These are phyloP conservation scores for Aspergillus aculeatus DNA, from an alignment of 2,329 filamentous ascomycete genomes.

Conservation along the genomic window DNA sequence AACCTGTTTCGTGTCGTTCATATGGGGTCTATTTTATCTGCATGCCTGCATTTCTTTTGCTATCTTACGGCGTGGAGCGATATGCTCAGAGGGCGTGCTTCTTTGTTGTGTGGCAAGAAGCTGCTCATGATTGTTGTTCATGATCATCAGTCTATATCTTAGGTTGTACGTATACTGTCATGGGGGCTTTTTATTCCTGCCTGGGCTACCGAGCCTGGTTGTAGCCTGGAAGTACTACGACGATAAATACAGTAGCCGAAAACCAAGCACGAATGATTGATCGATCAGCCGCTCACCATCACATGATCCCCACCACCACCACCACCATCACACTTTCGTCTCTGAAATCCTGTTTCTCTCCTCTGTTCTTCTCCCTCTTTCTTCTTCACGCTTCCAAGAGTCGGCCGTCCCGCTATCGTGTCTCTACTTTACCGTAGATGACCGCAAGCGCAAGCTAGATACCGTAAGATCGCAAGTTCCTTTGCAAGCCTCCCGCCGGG, in stretches of 20 bases:
- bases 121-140: background rate
- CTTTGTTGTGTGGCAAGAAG: no score
- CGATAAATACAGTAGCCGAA: background rate
- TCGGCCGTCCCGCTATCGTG: conserved; percentile 34
- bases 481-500: conserved; percentile 23
- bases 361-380: conserved; percentile 32
- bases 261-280: background rate
- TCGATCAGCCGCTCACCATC: conserved; percentile 21
- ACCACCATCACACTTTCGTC: conserved; percentile 6
- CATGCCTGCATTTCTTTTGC: background rate
- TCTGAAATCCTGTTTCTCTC: conserved; percentile 1
- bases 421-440: conserved; percentile 30
- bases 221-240: no score
- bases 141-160: background rate
- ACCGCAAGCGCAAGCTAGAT: conserved; percentile 50
- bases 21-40: background rate
- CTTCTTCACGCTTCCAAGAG: conserved; percentile 47
- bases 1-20: background rate
- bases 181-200: no score
- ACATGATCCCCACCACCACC: conserved; percentile 30
- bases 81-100: background rate
- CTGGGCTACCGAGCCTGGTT: no score
- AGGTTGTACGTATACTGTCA: background rate
- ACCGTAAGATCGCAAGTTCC: conserved; percentile 20
- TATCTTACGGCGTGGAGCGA: background rate